A percentile compares a stretch with the other conserved stretches of the same genome.
Conservation (phyloP, 2,329 filamentous ascomycete species). For the Orbilia ellipsospora region DNA sequence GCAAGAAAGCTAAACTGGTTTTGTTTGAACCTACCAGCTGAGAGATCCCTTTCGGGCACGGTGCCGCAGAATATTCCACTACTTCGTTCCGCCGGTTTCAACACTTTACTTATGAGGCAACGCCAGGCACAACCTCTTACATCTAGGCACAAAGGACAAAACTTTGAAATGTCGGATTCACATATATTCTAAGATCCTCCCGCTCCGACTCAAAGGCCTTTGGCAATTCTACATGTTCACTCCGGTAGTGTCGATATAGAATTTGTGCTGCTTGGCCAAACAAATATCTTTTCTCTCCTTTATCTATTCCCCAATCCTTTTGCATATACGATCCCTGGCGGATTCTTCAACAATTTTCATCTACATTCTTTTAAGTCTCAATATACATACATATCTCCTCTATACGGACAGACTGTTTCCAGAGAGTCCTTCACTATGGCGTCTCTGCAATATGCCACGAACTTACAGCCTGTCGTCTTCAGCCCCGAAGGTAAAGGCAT, state of each 20-base stretch:
- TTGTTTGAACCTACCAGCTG: conserved; percentile 13
- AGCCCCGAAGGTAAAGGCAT: conserved; percentile 11
- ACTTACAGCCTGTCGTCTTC: conserved; percentile 10
- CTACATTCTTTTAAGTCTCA: background rate
- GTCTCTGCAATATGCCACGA: conserved; percentile 34
- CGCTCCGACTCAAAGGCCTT: background rate
- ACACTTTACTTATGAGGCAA: conserved; percentile 23
- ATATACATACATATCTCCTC: too few relatives aligned
- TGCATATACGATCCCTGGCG: background rate
- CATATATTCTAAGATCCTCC: too few relatives aligned
- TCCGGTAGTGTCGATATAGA: background rate
- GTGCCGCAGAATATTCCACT: conserved; percentile 27
- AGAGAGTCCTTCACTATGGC: conserved; percentile 27
- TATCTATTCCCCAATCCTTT: conserved; percentile 10
- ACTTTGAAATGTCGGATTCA: too few relatives aligned
- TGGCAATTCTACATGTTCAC: conserved; percentile 2
- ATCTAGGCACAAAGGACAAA: too few relatives aligned
- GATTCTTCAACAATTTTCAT: background rate
- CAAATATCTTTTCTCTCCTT: conserved; percentile 7
- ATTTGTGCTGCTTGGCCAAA: conserved; percentile 6
- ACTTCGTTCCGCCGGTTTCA: conserved; percentile 25
- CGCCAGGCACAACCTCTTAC: conserved; percentile 19
- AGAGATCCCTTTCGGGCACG: conserved; percentile 27
- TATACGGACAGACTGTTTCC: too few relatives aligned
- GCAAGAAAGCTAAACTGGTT: conserved; percentile 36